These are phyloP conservation scores for Stygiomarasmius scandens DNA, from an alignment of 1,284 basidiomycete genomes.

Conservation along the genomic window DNA sequence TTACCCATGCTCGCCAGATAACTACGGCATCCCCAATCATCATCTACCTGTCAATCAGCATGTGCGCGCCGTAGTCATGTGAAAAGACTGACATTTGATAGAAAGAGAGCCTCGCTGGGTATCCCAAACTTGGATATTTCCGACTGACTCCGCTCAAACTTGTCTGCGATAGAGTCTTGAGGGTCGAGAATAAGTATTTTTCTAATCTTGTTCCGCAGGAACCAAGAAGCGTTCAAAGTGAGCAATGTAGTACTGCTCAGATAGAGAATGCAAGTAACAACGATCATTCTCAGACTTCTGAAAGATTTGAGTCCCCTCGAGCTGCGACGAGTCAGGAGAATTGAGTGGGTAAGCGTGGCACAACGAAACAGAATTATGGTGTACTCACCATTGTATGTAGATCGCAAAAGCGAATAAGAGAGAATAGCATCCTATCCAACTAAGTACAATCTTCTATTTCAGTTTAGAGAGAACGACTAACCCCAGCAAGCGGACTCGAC, in stretches of 20 bases:
- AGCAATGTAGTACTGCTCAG: background rate
- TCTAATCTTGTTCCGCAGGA: background rate
- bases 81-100: background rate
- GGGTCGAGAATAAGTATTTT: background rate
- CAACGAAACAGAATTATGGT: no score
- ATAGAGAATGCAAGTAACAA: background rate
- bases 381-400: background rate
- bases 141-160: background rate
- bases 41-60: slow-evolving; percentile 2
- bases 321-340: background rate
- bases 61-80: background rate
- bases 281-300: background rate
- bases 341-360: no score
- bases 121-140: background rate
- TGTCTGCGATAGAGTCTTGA: background rate
- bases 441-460: background rate
- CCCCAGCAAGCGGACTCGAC: background rate
- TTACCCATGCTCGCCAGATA: slow-evolving; percentile 11
- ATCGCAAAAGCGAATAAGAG: background rate
- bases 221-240: background rate
- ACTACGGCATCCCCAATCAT: slow-evolving; percentile 12
- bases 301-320: background rate
- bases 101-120: background rate
- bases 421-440: background rate
- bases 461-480: background rate